Evolutionary conservation across 495 filamentous ascomycete genomes (phyloP).

Genomic region (Talaromyces liani): DNA sequence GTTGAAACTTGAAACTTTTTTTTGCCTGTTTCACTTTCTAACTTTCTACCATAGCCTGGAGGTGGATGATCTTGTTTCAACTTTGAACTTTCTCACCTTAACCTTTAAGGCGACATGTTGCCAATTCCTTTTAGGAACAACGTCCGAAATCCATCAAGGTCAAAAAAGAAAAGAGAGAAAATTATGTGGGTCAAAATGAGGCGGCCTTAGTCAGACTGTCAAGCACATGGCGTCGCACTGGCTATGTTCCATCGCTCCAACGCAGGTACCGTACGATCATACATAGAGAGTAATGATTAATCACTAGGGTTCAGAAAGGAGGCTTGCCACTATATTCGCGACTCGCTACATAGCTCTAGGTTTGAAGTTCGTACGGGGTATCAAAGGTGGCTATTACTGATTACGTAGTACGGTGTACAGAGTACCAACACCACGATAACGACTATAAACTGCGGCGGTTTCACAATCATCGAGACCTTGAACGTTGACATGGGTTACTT

Average conservation of each 20-base stretch:
- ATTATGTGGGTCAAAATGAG: background rate
- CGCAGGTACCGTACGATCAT: background rate
- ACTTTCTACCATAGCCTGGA: background rate
- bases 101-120: background rate
- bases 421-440: background rate
- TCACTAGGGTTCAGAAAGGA: background rate
- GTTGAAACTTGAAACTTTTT: background rate
- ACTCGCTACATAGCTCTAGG: background rate
- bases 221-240: slow-evolving; percentile 7
- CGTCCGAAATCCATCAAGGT: background rate
- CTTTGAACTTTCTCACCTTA: background rate
- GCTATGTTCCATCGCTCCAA: background rate
- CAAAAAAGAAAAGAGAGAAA: background rate
- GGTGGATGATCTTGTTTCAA: background rate
- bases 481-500: background rate
- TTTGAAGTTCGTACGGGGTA: background rate
- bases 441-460: background rate
- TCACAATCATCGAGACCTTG: background rate
- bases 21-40: background rate
- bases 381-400: background rate
- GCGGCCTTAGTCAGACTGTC: background rate
- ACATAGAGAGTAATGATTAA: background rate
- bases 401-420: background rate
- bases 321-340: background rate
- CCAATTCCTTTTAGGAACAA: background rate